Percentiles rank a stretch among this genome's conserved stretches.
Conservation (phyloP, 257 asterid species). For the Mitragyna speciosa region DNA sequence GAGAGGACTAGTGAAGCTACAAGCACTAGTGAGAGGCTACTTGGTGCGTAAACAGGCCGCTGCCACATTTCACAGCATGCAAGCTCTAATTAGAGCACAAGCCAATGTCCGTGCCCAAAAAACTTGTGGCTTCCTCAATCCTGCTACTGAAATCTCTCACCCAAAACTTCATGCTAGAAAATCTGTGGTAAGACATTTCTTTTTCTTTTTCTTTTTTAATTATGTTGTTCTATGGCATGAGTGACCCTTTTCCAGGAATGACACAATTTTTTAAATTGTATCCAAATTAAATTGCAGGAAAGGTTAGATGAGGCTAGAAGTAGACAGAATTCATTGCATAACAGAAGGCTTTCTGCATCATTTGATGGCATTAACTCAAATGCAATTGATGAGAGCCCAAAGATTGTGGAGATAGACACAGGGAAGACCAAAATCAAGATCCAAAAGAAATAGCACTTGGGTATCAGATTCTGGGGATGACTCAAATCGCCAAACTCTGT, state of each 20-base stretch:
- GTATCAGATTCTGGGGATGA: conserved; percentile 31
- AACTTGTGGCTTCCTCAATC: conserved; percentile 25
- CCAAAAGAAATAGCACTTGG: conserved; percentile 47
- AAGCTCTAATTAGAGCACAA: conserved; percentile 84
- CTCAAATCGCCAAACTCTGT: conserved; percentile 24
- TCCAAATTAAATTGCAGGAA: conserved; percentile 32
- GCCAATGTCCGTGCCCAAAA: conserved; percentile 69
- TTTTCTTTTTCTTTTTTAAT: background rate
- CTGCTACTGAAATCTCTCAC: conserved; percentile 16
- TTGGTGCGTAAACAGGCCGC: conserved; percentile 73
- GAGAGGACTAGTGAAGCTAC: conserved; percentile 80
- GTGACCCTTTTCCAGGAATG: background rate
- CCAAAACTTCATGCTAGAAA: conserved; percentile 39
- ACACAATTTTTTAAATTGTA: too few species aligned
- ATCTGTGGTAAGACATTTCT: conserved; percentile 37
- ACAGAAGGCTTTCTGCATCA: conserved; percentile 53
- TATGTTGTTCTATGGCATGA: fast-evolving
- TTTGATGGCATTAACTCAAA: conserved; percentile 34
- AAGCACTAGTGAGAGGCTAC: conserved; percentile 73
- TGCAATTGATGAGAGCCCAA: conserved; percentile 58
- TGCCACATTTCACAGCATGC: conserved; percentile 74
- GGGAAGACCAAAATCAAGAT: conserved; percentile 55
- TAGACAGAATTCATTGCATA: conserved; percentile 34
- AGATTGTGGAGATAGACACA: conserved; percentile 78
- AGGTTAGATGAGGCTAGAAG: conserved; percentile 36